A percentile compares a stretch with the other conserved stretches of the same genome.
Evolutionary conservation across 768 basidiomycete species (phyloP).

Genomic region (Holtermannia corniformis): DNA sequence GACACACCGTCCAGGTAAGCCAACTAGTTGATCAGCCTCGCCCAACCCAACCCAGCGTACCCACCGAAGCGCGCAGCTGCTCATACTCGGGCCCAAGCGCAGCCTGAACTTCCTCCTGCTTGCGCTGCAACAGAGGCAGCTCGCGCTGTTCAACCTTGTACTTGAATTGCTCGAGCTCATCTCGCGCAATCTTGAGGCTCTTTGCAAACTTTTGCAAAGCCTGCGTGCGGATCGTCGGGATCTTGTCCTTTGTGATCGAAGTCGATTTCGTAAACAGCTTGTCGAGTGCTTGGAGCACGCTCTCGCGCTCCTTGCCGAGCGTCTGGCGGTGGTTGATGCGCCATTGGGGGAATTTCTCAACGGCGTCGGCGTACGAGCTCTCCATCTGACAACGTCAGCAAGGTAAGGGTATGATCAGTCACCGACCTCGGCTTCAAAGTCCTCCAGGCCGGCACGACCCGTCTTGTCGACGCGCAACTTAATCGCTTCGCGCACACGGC

Average conservation of each 20-base stretch:
- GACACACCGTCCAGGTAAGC: slow-evolving; percentile 26
- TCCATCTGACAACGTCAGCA: no score
- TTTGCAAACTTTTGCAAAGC: background rate
- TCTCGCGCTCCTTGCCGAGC: slow-evolving; percentile 25
- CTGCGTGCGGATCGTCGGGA: background rate
- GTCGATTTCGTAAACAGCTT: slow-evolving; percentile 26
- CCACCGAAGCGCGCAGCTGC: slow-evolving; percentile 17
- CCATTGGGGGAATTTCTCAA: slow-evolving; percentile 4
- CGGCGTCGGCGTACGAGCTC: slow-evolving; percentile 3
- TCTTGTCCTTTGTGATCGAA: slow-evolving; percentile 14
- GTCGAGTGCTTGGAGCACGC: slow-evolving; percentile 26
- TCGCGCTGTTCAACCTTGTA: slow-evolving; percentile 6
- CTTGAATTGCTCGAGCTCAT: background rate
- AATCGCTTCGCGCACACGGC: slow-evolving; percentile 13
- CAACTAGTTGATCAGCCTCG: slow-evolving; percentile 11
- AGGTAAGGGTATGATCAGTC: no score
- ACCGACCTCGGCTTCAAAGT: slow-evolving; percentile 5
- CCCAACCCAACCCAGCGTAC: background rate
- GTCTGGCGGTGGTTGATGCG: slow-evolving; percentile 5
- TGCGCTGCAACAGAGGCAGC: slow-evolving; percentile 1
- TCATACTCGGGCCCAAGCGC: slow-evolving; percentile 12
- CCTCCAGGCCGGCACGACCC: slow-evolving; percentile 15
- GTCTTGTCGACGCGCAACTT: slow-evolving; percentile 13
- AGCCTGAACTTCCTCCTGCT: slow-evolving; percentile 7
- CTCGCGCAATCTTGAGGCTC: background rate